These are phyloP conservation scores for Pythium rhizo-oryzae DNA, from an alignment of 352 stramenopile genomes.

Conservation along the genomic window DNA sequence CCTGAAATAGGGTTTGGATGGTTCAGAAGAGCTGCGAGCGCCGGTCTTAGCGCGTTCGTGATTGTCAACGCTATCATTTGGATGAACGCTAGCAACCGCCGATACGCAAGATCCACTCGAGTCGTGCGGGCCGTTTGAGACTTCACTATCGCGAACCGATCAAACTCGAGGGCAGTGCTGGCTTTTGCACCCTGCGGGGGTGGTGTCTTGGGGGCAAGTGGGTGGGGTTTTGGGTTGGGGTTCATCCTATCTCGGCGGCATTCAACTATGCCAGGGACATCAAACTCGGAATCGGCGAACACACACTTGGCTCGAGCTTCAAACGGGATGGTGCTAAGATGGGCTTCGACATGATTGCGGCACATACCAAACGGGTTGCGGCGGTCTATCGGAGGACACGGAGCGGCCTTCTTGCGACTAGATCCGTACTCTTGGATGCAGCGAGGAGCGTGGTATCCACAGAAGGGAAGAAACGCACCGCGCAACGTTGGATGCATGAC, in stretches of 20 bases:
- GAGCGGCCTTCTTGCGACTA: not conserved
- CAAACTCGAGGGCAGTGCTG: not conserved
- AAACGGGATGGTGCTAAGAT: conserved; percentile 54
- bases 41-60: not conserved
- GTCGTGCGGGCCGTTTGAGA: not conserved
- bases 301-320: conserved; percentile 46
- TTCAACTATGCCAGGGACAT: conserved; percentile 62
- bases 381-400: conserved; percentile 52
- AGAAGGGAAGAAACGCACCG: conserved; percentile 61
- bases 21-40: conserved; percentile 19
- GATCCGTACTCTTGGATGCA: conserved; percentile 64
- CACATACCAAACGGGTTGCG: conserved; percentile 71
- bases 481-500: conserved; percentile 60
- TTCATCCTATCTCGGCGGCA: conserved; percentile 42
- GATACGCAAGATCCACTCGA: not conserved
- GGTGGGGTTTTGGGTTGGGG: conserved; percentile 34
- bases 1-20: conserved; percentile 47
- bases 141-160: conserved; percentile 13
- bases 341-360: conserved; percentile 67
- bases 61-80: not conserved
- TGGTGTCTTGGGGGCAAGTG: conserved; percentile 53
- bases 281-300: conserved; percentile 62
- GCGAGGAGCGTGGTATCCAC: conserved; percentile 58
- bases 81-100: conserved; percentile 1
- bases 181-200: conserved; percentile 18